Conservation (phyloP, 768 basidiomycete genomes). For the Kondoa subrosea region DNA sequence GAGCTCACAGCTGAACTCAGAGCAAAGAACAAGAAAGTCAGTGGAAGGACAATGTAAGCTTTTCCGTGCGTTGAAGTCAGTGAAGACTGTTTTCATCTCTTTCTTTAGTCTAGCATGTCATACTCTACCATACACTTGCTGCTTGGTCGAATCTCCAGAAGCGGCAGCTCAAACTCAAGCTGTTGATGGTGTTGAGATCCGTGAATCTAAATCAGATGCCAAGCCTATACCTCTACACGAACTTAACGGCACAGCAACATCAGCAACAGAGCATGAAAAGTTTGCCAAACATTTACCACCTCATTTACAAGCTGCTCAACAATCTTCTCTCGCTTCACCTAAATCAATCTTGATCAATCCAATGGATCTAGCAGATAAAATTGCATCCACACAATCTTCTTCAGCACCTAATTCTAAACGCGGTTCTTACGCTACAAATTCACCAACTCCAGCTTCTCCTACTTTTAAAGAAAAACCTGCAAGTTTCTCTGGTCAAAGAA, state of each 20-base stretch:
- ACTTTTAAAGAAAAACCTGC: background rate
- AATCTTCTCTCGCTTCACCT: background rate
- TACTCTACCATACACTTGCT: constrained; percentile 19
- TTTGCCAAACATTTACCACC: background rate
- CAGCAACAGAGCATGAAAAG: background rate
- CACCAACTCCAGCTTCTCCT: background rate
- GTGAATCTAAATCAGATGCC: background rate
- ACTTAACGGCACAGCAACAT: background rate
- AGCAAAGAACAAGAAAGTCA: background rate
- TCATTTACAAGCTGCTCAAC: background rate
- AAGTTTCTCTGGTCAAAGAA: background rate
- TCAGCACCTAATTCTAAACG: background rate
- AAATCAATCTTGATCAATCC: constrained; percentile 9
- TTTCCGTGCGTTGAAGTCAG: background rate
- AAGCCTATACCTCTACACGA: background rate
- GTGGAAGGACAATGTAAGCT: constrained; percentile 1
- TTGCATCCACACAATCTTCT: background rate
- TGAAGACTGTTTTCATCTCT: background rate
- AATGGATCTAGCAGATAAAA: background rate
- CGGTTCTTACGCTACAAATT: background rate
- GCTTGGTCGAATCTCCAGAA: constrained; percentile 9
- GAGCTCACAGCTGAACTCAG: background rate
- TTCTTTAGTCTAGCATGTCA: constrained; percentile 14
- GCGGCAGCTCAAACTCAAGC: background rate
- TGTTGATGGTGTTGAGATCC: background rate